These are phyloP conservation scores for Cryptococcus amylolentus DNA, from an alignment of 1,284 basidiomycete species.

Conservation along the genomic window DNA sequence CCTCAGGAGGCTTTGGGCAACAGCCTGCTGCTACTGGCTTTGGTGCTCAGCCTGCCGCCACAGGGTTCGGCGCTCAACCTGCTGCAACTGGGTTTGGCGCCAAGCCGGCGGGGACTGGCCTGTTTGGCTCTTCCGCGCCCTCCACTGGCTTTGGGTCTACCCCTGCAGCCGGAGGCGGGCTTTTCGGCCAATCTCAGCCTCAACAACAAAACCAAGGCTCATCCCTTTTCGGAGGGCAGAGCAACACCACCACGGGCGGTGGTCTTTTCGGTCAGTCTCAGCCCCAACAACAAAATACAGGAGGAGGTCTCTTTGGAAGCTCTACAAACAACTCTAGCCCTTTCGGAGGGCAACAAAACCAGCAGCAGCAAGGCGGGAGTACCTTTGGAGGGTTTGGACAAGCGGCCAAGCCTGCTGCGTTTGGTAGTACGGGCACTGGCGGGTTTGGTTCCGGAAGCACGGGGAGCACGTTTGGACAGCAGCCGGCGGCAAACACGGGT, in stretches of 20 bases:
- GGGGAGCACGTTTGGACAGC: conserved; percentile 42
- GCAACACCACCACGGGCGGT: conserved; percentile 17
- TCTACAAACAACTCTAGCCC: conserved; percentile 28
- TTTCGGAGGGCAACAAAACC: conserved; percentile 17
- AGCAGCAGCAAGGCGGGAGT: conserved; percentile 44
- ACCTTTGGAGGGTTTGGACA: conserved; percentile 45
- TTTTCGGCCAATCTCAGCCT: conserved; percentile 53
- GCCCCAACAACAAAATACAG: conserved; percentile 5
- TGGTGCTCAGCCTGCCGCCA: conserved; percentile 36
- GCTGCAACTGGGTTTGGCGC: conserved; percentile 40
- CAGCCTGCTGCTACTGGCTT: conserved; percentile 42
- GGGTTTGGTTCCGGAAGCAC: conserved; percentile 26
- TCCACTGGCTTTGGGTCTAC: conserved; percentile 25
- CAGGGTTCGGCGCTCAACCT: conserved; percentile 32
- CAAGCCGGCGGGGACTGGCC: conserved; percentile 25
- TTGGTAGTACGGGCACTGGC: conserved; percentile 29
- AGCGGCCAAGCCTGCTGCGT: conserved; percentile 36
- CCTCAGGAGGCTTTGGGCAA: conserved; percentile 40
- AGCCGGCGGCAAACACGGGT: conserved; percentile 24
- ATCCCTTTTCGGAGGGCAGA: conserved; percentile 50
- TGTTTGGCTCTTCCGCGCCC: conserved; percentile 43
- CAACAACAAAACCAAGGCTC: conserved; percentile 35
- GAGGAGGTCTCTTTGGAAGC: conserved; percentile 50
- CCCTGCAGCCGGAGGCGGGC: conserved; percentile 23
- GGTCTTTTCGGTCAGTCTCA: conserved; percentile 38